Base-by-base conservation (phyloP, 2,329 filamentous ascomycete genomes). In the Aspergillus bombycis region DNA sequence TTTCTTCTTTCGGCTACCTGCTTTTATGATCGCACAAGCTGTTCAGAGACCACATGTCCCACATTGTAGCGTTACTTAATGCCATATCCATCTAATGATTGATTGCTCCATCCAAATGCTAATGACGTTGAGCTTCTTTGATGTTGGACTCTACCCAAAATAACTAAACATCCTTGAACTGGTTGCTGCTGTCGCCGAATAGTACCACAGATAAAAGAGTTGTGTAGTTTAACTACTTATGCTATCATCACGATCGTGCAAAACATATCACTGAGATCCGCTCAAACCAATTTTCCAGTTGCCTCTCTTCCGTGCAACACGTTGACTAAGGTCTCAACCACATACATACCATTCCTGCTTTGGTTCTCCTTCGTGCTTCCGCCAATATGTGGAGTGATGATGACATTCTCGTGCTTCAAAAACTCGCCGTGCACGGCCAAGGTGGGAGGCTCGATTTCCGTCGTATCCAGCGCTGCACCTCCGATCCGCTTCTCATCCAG, bases 381-480 rank as follows among this genome's bases (percentile, higher is more conserved):
- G 9, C 82, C 83, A 52, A 83, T 77, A 60, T 83, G 81, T 8
- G 81, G 81, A 5, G n/a, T n/a, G n/a, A n/a, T n/a, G n/a, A n/a
- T n/a, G n/a, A n/a, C n/a, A n/a, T n/a, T n/a, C n/a, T n/a, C n/a
- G n/a, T n/a, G n/a, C n/a, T n/a, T n/a, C n/a, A n/a, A n/a, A n/a
- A n/a, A n/a, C n/a, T n/a, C n/a, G n/a, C n/a, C n/a, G n/a, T n/a
- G n/a, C n/a, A n/a, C n/a, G n/a, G n/a, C n/a, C n/a, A n/a, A n/a
- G n/a, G n/a, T n/a, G n/a, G n/a, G n/a, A n/a, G n/a, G n/a, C n/a
- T n/a, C n/a, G n/a, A n/a, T n/a, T n/a, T n/a, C n/a, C n/a, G n/a
- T n/a, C n/a, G n/a, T n/a, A n/a, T n/a, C n/a, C n/a, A n/a, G n/a
- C n/a, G n/a, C n/a, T n/a, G n/a, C n/a, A n/a, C n/a, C n/a, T n/a